Evolutionary conservation across 75 land plant species (phyloP).

Genomic region (Cupressus sempervirens): DNA sequence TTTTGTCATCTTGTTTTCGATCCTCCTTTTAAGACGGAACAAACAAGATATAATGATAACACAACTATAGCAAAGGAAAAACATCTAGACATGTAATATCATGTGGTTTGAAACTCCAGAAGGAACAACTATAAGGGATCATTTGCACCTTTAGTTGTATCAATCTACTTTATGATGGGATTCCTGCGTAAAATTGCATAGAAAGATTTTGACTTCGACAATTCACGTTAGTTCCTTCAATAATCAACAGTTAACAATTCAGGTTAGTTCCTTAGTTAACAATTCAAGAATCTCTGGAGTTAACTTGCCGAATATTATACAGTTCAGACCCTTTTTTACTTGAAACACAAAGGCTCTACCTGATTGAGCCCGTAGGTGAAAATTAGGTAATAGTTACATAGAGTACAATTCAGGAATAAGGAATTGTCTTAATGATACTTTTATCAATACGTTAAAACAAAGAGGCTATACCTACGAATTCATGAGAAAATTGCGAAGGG

Average conservation of each 20-base stretch:
- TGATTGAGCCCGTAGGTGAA: no score
- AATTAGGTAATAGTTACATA: no score
- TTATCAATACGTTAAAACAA: no score
- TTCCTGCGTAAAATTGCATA: neutral
- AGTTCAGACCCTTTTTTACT: no score
- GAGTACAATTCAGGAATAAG: no score
- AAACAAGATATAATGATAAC: neutral
- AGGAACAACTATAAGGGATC: neutral
- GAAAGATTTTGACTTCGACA: neutral
- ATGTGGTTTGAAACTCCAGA: neutral
- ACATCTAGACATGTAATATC: neutral
- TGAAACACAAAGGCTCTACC: no score
- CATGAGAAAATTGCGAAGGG: no score
- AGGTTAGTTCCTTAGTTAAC: no score
- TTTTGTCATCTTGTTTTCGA: neutral
- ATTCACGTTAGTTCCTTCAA: neutral
- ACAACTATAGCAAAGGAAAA: neutral
- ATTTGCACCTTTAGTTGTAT: neutral
- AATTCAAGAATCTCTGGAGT: no score
- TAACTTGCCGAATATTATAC: no score
- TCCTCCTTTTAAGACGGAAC: neutral
- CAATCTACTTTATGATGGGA: neutral
- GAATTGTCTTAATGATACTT: no score
- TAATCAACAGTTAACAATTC: neutral
- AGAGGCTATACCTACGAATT: no score